These are phyloP conservation scores for Erodium texanum DNA, from an alignment of 441 rosid species.

Conservation along the genomic window DNA sequence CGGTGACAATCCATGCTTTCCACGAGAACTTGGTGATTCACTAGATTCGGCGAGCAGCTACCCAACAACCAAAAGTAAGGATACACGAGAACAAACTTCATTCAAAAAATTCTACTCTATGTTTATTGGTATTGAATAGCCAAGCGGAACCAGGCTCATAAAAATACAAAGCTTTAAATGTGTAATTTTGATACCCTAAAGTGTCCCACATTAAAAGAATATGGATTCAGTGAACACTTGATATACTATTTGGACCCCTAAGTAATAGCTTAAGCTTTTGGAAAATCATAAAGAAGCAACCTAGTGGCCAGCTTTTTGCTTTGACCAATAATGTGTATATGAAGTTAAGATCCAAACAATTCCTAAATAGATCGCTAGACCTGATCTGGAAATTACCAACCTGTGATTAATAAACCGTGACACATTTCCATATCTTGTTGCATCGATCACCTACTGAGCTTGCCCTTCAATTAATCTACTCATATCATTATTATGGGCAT, in stretches of 20 bases:
- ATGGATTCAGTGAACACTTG: no score
- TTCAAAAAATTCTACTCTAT: not conserved
- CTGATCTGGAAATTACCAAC: constrained; percentile 28
- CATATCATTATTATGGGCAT: constrained; percentile 66
- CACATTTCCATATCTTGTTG: constrained; percentile 71
- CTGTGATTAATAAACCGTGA: constrained; percentile 95
- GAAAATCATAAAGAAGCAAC: not conserved
- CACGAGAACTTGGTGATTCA: constrained; percentile 69
- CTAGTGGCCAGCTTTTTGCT: not conserved
- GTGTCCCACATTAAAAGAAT: no score
- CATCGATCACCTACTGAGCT: constrained; percentile 53
- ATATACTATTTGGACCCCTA: no score
- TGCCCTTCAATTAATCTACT: constrained; percentile 73
- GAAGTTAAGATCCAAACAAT: constrained; percentile 5
- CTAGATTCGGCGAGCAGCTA: constrained; percentile 90
- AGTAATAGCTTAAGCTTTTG: no score
- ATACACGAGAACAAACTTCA: not conserved
- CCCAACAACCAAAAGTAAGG: constrained; percentile 20
- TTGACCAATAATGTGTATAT: not conserved
- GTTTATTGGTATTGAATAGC: not conserved
- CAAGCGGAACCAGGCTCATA: not conserved
- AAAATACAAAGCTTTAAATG: not conserved
- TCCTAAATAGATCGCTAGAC: not conserved
- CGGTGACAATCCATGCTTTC: constrained; percentile 80
- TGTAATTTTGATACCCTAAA: not conserved